Conservation (phyloP, 768 basidiomycete genomes). For the Boletus eberwhitei region DNA sequence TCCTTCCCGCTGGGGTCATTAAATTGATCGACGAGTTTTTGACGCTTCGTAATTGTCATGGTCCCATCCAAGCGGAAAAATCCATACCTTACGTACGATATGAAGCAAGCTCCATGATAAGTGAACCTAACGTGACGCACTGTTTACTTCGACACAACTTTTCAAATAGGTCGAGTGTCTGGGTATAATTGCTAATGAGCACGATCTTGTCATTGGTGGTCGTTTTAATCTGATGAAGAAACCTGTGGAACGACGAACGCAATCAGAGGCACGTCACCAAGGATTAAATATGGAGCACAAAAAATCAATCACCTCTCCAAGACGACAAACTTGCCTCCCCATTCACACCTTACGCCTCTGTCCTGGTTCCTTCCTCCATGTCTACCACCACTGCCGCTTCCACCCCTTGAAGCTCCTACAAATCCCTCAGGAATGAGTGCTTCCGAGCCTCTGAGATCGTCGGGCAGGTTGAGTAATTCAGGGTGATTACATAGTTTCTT, state of each 20-base stretch:
- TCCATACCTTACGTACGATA: constrained; percentile 60
- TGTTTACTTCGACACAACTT: constrained; percentile 82
- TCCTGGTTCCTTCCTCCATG: constrained; percentile 41
- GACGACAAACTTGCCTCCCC: constrained; percentile 90
- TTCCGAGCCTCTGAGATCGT: constrained; percentile 80
- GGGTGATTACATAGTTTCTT: constrained; percentile 97
- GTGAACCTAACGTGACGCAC: constrained; percentile 37
- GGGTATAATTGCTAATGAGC: constrained; percentile 94
- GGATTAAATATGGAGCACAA: background rate
- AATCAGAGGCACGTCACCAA: background rate
- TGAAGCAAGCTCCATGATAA: background rate
- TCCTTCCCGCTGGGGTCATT: constrained; percentile 92
- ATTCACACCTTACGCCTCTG: constrained; percentile 60
- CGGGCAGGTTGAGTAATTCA: constrained; percentile 80
- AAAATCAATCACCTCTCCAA: constrained; percentile 68
- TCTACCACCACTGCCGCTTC: constrained; percentile 32
- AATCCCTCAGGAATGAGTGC: constrained; percentile 80
- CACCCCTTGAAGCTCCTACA: constrained; percentile 41
- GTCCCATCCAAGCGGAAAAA: constrained; percentile 93
- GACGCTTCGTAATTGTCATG: constrained; percentile 87
- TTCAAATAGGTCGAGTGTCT: constrained; percentile 92
- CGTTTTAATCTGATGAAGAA: constrained; percentile 76
- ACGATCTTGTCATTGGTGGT: constrained; percentile 94
- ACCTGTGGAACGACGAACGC: constrained; percentile 43
- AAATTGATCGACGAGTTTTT: constrained; percentile 95